Evolutionary conservation across 345 rosid genomes (phyloP).

Genomic region (Anacardium occidentale): DNA sequence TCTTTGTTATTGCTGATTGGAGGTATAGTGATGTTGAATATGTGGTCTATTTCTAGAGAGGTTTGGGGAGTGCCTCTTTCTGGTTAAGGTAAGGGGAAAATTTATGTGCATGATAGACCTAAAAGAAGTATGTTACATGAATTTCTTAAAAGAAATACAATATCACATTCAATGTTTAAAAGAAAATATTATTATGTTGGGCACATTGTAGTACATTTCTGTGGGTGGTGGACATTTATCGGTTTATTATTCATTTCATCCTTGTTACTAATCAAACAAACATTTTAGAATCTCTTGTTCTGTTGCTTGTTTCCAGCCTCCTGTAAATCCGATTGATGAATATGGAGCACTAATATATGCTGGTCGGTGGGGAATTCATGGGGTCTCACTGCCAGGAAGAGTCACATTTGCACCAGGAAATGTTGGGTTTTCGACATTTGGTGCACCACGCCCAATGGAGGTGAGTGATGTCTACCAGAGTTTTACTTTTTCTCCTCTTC

Average conservation of each 20-base stretch:
- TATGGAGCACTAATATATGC: constrained; percentile 85
- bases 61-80: no score
- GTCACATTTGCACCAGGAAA: constrained; percentile 97
- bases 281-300: constrained; percentile 6
- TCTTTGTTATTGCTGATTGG: no score
- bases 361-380: constrained; percentile 93
- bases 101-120: no score
- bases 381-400: constrained; percentile 82
- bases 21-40: no score
- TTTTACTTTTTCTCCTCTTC: not conserved
- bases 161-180: no score
- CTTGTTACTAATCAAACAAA: constrained; percentile 3
- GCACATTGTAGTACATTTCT: not conserved
- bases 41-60: no score
- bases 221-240: not conserved
- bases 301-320: constrained; percentile 43
- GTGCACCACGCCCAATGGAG: constrained; percentile 89
- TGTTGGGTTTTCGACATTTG: constrained; percentile 87
- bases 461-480: constrained; percentile 32
- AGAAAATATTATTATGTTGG: not conserved
- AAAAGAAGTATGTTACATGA: no score
- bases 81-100: no score
- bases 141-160: no score
- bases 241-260: not conserved
- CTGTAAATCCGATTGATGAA: constrained; percentile 71